Evolutionary conservation across 768 basidiomycete species (phyloP), one percentile per base, ranked within the genome.

Genomic region (Mycena polygramma): DNA sequence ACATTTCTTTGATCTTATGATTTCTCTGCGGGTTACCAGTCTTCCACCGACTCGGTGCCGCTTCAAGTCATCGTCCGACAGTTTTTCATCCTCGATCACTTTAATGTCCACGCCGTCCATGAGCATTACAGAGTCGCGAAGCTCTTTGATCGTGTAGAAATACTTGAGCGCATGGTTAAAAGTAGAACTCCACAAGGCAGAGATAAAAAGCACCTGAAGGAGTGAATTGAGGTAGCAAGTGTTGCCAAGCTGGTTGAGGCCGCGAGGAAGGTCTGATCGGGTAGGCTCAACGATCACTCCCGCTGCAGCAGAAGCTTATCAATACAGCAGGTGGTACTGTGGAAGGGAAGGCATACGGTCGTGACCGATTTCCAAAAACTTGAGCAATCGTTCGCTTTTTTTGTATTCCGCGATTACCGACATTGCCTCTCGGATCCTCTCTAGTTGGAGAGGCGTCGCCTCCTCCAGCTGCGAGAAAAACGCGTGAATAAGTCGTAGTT

Each of bases 61-160:
- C 78, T 91, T 92, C 53, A 95, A 81, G 74, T 95, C 93, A 68
- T 94, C 94, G 60, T 96, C 94, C 7, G 90, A 89, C 61, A 92
- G 81, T 70, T 93, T 94, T 68, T 91, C 91, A 48, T 92, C 90
- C 45, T 89, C 91, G 17, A 91, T 68, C 0, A 84, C 75, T 73
- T 91, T 91, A 65, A 86, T 65, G 57, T 87, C 88, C 46, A 85
- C 77, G 66, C 88, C 85, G 30, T 86, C 86, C 83, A 91, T 84
- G 22, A 86, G 88, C 37, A 82, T 82, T 11, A 97, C 90, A 8
- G 93, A 91, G 22, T 92, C 90, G 39, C 96, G 88, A 35, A 98
- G 87, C 43, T 96, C 94, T 76, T 89, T 93, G 80, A 98, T 95
- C n/a, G 96, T 97, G 79, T 96, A 97, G 78, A 98, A 97, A 79